Evolutionary conservation across 1,284 basidiomycete species (phyloP), one percentile per base, ranked within the genome.

Genomic region (Puccinia novopanici): DNA sequence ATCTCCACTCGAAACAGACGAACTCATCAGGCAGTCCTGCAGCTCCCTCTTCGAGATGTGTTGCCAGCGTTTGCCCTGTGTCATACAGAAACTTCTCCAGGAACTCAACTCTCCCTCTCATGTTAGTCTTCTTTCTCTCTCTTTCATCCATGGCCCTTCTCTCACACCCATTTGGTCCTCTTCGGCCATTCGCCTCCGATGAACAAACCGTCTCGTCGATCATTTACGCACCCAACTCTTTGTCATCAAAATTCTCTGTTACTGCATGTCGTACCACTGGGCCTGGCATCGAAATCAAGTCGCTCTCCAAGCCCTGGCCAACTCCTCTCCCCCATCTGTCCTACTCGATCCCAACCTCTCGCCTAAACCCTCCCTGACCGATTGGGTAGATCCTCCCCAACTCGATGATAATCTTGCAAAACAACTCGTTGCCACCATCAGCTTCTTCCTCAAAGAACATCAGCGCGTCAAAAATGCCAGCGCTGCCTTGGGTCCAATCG

Each of bases 171-270:
- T 27, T 0, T 27, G 30, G 3, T 10, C 2, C 17, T 55, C 4
- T 34, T 34, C 34, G 72, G 1, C 81, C 74, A 48, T 82, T 83
- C 27, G 77, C 83, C 3, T 83, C 84, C 0, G 82, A 85, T 24
- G 72, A 81, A 52, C 88, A 89, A 81, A 87, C 89, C 71, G 78
- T 12, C 88, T 90, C 0, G 88, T 92, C 34, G 91, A 93, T 82
- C 89, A 92, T 73, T 89, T 96, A 10, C 93, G 96, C 84, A 96
- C 94, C 0, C 93, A 96, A 85, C 88, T 97, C 0, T 94, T 94
- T 84, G 87, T 97, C 42, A 88, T 97, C 83, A 94, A 96, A 86
- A 90, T 96, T 57, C 87, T 98, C 24, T 89, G 91, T 12, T 50
- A 89, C 89, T 84, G 90, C 89, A 82, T 97, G 88, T 90, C 92